Evolutionary conservation across 805 yeast genomes (phyloP), one percentile per base, ranked within the genome.

Genomic region (Kluyveromyces wickerhamii): DNA sequence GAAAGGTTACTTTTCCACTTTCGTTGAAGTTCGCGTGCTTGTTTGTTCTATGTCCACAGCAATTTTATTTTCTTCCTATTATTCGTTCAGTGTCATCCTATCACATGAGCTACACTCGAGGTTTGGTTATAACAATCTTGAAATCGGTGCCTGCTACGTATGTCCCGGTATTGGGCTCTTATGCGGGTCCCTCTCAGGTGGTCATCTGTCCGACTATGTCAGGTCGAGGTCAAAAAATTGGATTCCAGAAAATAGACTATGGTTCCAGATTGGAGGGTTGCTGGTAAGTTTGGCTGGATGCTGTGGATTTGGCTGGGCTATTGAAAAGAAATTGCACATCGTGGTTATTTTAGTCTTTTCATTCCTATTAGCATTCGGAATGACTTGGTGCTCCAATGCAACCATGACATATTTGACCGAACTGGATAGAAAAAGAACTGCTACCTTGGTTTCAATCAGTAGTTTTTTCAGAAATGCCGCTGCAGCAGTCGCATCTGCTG

Each of bases 341-440:
- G 63, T 52, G 0, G 41, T 64, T 5, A 59, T 71, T 3, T 63
- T 69, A 34, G 57, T 68, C 4, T 66, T 67, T 39, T 51, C 69
- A 0, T 71, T 69, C 39, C 45, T 71, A 4, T 57, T 59, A 20
- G 75, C 76, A 0, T 68, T 70, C 44, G 77, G 78, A 1, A 62
- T 71, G 62, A 69, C 77, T 0, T 72, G 76, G 70, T 68, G 71
- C 20, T 69, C 71, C 39, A 68, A 70, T 14, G 65, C 72, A 0
- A 68, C 69, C 3, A 71, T 74, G 39, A 69, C 79, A 0, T 73
- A 72, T 46, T 47, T 72, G 32, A 66, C 76, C 1, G 79, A 73
- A 40, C 59, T 72, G 24, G 57, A 70, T 9, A 57, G 66, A 4
- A 65, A 62, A 2, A 71, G 68, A 42, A 70, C 77, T 1, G 74